Evolutionary conservation across 345 rosid genomes (phyloP), one percentile per base, ranked within the genome.

Genomic region (Crucihimalaya himalaica): DNA sequence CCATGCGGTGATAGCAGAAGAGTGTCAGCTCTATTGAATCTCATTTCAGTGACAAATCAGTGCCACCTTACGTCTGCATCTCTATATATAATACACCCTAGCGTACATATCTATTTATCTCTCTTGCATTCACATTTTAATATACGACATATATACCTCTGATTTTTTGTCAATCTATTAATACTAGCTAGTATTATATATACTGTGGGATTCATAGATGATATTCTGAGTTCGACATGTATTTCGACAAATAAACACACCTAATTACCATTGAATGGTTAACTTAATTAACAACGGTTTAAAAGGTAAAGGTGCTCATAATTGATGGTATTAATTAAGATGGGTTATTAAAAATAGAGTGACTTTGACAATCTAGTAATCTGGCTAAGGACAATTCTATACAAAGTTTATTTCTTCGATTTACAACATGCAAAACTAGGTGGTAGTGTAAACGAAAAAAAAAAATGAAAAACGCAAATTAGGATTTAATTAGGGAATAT

Each of bases 11-110:
- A 53, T 46, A 35, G 59, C 61, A 51, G 79, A 52, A 70, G 70
- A 66, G 65, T 34, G 76, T 75, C 86, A 87, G 87, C 81, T 84
- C 86, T 71, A 85, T 68, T 65, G 56, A 42, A 61, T 53, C 61
- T 76, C 74, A 52, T 63, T 34, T 61, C 57, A 61, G 64, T 60
- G 79, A 68, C 70, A 68, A 68, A 68, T 68, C 79, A 52, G 65
- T 76, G 70, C 69, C 48, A 72, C 70, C 71, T 64, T 71, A 58
- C 75, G 70, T 69, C 65, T 18, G 51, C 70, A 25, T 63, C 69
- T 75, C 55, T 75, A 46, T 59, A 5, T 39, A 65, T 37, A 23
- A 16, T 10, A 66, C 66, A 39, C 25, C 28, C 68, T 28, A n/a
- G n/a, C n/a, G n/a, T 31, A 27, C 48, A 62, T 69, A 76, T 69